A percentile compares a stretch with the other conserved stretches of the same genome.
Conservation (phyloP, 2,329 filamentous ascomycete species). For the Cryphonectria radicalis region DNA sequence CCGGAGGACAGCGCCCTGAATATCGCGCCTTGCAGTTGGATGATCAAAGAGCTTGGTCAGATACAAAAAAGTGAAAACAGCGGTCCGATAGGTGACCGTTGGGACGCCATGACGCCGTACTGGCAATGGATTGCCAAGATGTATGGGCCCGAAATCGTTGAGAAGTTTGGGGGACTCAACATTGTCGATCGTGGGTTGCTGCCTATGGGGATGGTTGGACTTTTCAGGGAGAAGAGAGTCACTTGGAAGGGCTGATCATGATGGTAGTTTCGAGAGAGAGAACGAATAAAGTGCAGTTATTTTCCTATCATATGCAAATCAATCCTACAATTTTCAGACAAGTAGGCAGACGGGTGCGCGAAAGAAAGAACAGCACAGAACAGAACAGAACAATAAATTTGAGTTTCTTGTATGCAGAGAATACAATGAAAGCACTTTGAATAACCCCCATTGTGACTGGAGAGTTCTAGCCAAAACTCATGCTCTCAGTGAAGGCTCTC, state of each 20-base stretch:
- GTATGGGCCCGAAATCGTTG: slow-evolving; percentile 49
- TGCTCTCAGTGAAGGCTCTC: background rate
- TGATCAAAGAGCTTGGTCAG: slow-evolving; percentile 31
- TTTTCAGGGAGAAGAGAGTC: slow-evolving; percentile 49
- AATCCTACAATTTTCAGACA: background rate
- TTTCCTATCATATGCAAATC: background rate
- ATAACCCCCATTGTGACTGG: too few species aligned
- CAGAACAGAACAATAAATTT: too few species aligned
- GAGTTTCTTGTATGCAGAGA: too few species aligned
- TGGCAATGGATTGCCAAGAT: slow-evolving; percentile 53
- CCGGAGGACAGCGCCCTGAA: slow-evolving; percentile 38
- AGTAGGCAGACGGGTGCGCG: too few species aligned
- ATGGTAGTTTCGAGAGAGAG: background rate
- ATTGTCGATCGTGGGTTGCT: slow-evolving; percentile 50
- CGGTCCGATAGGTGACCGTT: slow-evolving; percentile 32
- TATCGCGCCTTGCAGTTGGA: slow-evolving; percentile 32
- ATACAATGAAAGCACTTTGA: too few species aligned
- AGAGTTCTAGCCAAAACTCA: too few species aligned
- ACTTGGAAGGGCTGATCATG: slow-evolving; percentile 39
- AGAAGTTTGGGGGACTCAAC: slow-evolving; percentile 49
- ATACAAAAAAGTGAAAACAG: background rate
- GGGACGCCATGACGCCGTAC: slow-evolving; percentile 45
- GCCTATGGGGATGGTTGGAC: slow-evolving; percentile 52
- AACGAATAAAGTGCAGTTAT: background rate
- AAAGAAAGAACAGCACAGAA: background rate